Evolutionary conservation across 2,329 filamentous ascomycete species (phyloP), one percentile per base, ranked within the genome.

Genomic region (Graphilbum fragrans): DNA sequence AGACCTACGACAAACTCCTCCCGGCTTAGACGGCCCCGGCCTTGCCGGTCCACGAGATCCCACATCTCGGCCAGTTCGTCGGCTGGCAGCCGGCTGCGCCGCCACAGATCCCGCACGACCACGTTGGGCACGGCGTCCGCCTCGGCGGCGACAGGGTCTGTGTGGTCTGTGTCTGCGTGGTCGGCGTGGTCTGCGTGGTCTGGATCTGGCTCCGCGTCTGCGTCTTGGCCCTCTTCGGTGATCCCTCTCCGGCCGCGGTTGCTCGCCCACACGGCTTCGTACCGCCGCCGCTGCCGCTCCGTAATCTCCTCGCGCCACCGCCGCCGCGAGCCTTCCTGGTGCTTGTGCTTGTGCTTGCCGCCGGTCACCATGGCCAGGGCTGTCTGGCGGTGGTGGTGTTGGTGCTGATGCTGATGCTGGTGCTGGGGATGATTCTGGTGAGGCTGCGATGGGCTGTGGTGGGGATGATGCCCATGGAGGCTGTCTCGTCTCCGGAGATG

Each of bases 261-360:
- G 34, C 82, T 85, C 2, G 85, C 85, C 83, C 84, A 92, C 1
- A 92, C 73, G 3, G 82, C 85, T 57, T 90, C 85, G 57, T 92
- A 92, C 2, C 85, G 71, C 53, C 82, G 83, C n/a, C 82, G 67
- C 54, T 92, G 83, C 5, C 75, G 66, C 37, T 75, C 70, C 0
- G 80, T 84, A 34, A 92, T 74, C 46, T 77, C 69, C 49, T 88
- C 83, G 34, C 82, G 73, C 85, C 85, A 92, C 7, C 82, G 74
- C 52, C 77, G 80, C 17, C 84, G 72, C 4, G 81, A 72, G 0
- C 81, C 84, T 55, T 90, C 84, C 51, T 85, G 77, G 52, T 92
- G 84, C 1, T 78, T 72, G 55, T 88, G 83, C 45, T 82, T 79
- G 39, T 45, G 41, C 31, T 42, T 44, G 10, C 45, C 25, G 39